Evolutionary conservation across 1,139 yeast genomes (phyloP).

Genomic region (Pichiaceae sp.): DNA sequence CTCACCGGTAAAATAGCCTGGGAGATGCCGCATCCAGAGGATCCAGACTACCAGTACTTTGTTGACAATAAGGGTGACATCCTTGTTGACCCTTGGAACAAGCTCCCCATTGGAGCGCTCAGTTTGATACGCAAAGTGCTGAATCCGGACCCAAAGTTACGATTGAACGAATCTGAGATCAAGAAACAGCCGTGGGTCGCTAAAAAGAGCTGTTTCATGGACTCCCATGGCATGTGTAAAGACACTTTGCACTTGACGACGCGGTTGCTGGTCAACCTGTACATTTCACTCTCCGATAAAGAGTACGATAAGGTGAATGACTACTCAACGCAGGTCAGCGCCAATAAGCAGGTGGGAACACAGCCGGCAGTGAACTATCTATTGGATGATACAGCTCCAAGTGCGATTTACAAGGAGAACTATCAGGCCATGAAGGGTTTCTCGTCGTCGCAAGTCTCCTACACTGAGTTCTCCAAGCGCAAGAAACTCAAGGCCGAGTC

Average conservation of each 20-base stretch:
- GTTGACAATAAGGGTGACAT: conserved; percentile 35
- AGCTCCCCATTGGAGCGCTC: conserved; percentile 35
- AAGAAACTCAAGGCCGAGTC: conserved; percentile 18
- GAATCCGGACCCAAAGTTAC: conserved; percentile 33
- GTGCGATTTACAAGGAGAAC: conserved; percentile 17
- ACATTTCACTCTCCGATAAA: conserved; percentile 38
- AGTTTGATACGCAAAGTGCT: conserved; percentile 44
- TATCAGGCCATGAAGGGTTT: conserved; percentile 16
- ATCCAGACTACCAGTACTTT: conserved; percentile 36
- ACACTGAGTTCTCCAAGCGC: conserved; percentile 22
- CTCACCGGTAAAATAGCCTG: conserved; percentile 59
- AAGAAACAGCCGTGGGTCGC: conserved; percentile 46
- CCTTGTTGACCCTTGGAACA: conserved; percentile 40
- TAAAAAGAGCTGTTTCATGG: conserved; percentile 31
- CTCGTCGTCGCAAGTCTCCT: conserved; percentile 30
- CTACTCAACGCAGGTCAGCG: conserved; percentile 18
- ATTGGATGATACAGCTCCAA: conserved; percentile 23
- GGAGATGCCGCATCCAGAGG: conserved; percentile 46
- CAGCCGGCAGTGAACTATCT: conserved; percentile 18
- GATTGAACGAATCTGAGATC: conserved; percentile 33
- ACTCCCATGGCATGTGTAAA: conserved; percentile 36
- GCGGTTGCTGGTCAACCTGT: conserved; percentile 34
- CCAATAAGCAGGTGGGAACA: conserved; percentile 5
- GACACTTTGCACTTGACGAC: conserved; percentile 39
- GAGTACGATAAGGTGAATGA: conserved; percentile 26